Percentiles rank a stretch among this genome's conserved stretches.
Conservation (phyloP, 2,329 filamentous ascomycete genomes). For the Penicillium brevicompactum region DNA sequence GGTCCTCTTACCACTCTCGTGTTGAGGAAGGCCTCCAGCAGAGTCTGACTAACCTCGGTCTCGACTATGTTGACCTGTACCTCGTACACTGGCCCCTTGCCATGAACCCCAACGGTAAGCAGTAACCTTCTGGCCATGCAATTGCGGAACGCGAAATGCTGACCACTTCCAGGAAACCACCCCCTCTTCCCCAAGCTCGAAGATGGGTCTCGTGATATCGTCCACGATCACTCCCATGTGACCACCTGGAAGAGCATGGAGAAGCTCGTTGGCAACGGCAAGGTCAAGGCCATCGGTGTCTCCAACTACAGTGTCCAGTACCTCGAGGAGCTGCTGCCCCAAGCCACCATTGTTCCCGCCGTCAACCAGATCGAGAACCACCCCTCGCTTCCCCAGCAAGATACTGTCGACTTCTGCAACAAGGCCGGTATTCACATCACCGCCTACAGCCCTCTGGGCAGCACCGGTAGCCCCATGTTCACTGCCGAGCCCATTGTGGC, state of each 20-base stretch:
- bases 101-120: slow-evolving; percentile 72
- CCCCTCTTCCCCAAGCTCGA: slow-evolving; percentile 68
- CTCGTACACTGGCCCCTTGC: slow-evolving; percentile 81
- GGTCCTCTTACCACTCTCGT: slow-evolving; percentile 75
- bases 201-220: slow-evolving; percentile 74
- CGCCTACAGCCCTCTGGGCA: slow-evolving; percentile 51
- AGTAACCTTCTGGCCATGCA: background rate
- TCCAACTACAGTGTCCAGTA: slow-evolving; percentile 60
- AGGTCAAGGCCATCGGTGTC: slow-evolving; percentile 60
- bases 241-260: slow-evolving; percentile 76
- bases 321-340: slow-evolving; percentile 57
- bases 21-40: slow-evolving; percentile 71
- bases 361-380: slow-evolving; percentile 84
- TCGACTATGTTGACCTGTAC: slow-evolving; percentile 81
- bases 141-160: background rate
- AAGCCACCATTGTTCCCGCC: slow-evolving; percentile 64
- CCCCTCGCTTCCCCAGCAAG: slow-evolving; percentile 64
- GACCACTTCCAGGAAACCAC: slow-evolving; percentile 33
- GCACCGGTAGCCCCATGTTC: slow-evolving; percentile 47
- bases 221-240: slow-evolving; percentile 68
- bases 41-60: slow-evolving; percentile 70
- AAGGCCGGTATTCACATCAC: slow-evolving; percentile 55
- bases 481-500: slow-evolving; percentile 44
- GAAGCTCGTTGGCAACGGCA: slow-evolving; percentile 55
- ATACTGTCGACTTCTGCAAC: slow-evolving; percentile 55